Conservation (phyloP, 495 filamentous ascomycete species). For the Cercophora sp. region DNA sequence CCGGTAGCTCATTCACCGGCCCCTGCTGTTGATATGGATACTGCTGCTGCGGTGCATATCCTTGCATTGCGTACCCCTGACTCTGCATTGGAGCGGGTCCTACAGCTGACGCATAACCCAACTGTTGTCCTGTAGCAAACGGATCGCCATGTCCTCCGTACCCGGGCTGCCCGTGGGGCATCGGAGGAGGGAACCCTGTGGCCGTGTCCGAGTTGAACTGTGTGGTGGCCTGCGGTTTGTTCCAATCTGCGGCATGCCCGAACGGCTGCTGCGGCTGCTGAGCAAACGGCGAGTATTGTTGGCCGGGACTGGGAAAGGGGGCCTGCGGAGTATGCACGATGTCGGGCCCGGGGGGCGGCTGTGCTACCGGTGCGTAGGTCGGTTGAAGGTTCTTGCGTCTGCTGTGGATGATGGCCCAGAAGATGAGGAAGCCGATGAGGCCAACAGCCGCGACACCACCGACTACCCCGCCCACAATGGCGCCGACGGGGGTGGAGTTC, state of each 20-base stretch:
- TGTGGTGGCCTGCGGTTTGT: too few species aligned
- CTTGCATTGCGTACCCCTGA: too few species aligned
- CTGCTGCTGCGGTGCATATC: background rate
- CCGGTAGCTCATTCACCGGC: background rate
- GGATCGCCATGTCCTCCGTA: background rate
- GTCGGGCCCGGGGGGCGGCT: background rate
- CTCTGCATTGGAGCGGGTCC: background rate
- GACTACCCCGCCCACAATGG: constrained; percentile 38
- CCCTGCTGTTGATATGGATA: background rate
- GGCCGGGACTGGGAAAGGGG: background rate
- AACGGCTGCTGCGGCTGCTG: background rate
- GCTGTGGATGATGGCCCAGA: constrained; percentile 21
- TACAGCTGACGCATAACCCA: background rate
- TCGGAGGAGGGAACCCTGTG: too few species aligned
- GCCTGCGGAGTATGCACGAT: background rate
- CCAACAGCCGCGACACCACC: constrained; percentile 35
- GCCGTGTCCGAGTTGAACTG: too few species aligned
- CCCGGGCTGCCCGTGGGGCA: background rate
- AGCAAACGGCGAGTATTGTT: background rate
- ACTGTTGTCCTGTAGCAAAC: background rate
- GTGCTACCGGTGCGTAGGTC: too few species aligned
- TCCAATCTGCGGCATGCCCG: too few species aligned
- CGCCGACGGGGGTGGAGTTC: constrained; percentile 19
- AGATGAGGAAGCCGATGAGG: constrained; percentile 26
- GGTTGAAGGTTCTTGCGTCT: background rate